Evolutionary conservation across 192 early-diverging fungal genomes (phyloP).

Genomic region (Coemansia sp.): DNA sequence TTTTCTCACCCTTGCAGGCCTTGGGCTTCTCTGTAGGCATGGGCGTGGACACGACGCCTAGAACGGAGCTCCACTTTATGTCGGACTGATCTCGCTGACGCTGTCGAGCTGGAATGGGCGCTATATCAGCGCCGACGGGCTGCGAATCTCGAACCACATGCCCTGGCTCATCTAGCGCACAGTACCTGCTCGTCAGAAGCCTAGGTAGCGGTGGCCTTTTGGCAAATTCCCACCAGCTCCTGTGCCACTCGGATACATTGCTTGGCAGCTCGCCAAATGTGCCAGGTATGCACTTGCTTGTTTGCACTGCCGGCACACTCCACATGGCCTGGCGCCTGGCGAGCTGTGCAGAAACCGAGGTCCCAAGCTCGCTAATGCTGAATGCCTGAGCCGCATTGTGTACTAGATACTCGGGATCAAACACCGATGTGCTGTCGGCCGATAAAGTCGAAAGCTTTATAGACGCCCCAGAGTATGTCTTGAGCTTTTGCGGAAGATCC

Average conservation of each 20-base stretch:
- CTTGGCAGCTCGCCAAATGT: too few relatives aligned
- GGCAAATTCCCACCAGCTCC: conserved; percentile 38
- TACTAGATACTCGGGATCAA: conserved; percentile 10
- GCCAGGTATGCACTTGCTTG: neutral
- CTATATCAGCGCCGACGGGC: neutral
- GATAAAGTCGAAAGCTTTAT: conserved; percentile 2
- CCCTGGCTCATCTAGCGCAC: neutral
- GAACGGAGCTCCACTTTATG: conserved; percentile 44
- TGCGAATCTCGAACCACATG: neutral
- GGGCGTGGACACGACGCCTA: conserved; percentile 14
- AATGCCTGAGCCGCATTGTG: neutral
- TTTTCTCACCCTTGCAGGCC: neutral
- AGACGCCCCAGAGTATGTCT: conserved; percentile 10
- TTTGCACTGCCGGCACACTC: conserved; percentile 3
- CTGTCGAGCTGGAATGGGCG: conserved; percentile 13
- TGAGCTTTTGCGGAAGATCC: conserved; percentile 14
- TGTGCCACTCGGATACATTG: neutral
- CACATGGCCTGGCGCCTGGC: conserved; percentile 28
- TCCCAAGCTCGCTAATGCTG: conserved; percentile 20
- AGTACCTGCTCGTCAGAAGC: neutral
- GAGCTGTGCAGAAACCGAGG: neutral
- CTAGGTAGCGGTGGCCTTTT: conserved; percentile 19
- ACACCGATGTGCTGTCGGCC: conserved; percentile 11
- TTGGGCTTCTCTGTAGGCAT: neutral
- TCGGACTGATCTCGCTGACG: conserved; percentile 44